Conservation (phyloP, 176 grass and related monocot genomes). For the Oryza brachyantha region DNA sequence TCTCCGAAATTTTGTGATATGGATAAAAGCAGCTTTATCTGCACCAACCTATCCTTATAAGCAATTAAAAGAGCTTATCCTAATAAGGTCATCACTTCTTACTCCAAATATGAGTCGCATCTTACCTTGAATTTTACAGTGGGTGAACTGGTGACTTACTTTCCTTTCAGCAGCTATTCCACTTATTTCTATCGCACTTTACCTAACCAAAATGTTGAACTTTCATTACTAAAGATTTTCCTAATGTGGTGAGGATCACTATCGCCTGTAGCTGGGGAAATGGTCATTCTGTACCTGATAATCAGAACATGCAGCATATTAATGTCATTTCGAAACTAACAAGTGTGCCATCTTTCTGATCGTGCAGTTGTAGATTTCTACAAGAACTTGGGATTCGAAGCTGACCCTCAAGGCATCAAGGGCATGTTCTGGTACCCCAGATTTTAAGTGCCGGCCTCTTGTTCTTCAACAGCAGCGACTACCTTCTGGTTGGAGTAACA, state of each 20-base stretch:
- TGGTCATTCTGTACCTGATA: not conserved
- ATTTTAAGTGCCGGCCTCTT: conserved; percentile 25
- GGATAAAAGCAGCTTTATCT: not conserved
- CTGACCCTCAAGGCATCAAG: conserved; percentile 93
- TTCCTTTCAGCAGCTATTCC: not conserved
- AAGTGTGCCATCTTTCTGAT: not conserved
- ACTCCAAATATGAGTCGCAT: too few species aligned
- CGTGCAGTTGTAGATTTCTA: conserved; percentile 93
- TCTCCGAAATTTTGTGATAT: not conserved
- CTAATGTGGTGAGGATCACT: not conserved
- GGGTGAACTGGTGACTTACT: not conserved
- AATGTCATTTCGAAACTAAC: conserved; percentile 21
- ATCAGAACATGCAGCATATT: not conserved
- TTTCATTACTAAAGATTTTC: not conserved
- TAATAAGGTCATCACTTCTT: too few species aligned
- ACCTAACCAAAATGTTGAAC: not conserved
- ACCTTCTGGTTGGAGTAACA: not conserved
- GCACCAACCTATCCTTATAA: not conserved
- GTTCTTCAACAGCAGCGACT: not conserved
- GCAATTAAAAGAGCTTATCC: too few species aligned
- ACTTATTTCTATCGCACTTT: not conserved
- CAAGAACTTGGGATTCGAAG: conserved; percentile 96
- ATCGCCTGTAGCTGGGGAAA: not conserved
- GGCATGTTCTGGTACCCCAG: conserved; percentile 98
- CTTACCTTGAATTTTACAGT: not conserved